A percentile compares a stretch with the other conserved stretches of the same genome.
Conservation (phyloP, 345 rosid genomes). For the Brassica incana region DNA sequence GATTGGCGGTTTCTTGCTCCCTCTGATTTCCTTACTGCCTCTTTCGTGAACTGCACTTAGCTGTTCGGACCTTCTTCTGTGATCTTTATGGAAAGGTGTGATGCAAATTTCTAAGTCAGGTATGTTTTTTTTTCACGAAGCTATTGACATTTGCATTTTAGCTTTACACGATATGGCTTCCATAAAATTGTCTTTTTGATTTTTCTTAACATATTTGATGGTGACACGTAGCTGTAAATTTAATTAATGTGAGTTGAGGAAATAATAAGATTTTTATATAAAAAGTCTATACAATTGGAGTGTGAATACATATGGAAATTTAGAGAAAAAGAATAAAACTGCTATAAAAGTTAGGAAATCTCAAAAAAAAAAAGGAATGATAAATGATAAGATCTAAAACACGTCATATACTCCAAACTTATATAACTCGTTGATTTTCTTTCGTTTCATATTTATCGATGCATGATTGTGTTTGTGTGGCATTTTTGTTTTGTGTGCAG, state of each 20-base stretch:
- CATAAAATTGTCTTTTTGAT: neutral
- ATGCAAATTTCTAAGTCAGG: constrained; percentile 64
- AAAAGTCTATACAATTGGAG: neutral
- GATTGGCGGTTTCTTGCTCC: constrained; percentile 77
- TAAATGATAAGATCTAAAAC: constrained; percentile 14
- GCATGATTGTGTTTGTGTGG: constrained; percentile 2
- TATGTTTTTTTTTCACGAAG: constrained; percentile 58
- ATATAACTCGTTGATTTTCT: constrained; percentile 36
- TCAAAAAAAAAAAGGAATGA: neutral
- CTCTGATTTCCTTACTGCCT: constrained; percentile 72
- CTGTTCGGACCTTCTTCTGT: constrained; percentile 39
- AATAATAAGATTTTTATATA: neutral
- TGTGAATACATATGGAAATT: constrained; percentile 16
- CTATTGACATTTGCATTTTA: neutral
- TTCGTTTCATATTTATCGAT: too few species aligned
- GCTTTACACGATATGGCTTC: neutral
- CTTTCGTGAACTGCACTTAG: constrained; percentile 94
- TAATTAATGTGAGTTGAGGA: neutral
- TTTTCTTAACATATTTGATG: neutral
- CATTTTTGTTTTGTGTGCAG: constrained; percentile 41
- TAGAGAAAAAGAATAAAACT: neutral
- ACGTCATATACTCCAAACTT: neutral
- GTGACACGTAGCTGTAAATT: neutral
- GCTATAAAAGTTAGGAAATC: constrained; percentile 15
- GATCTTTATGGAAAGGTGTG: constrained; percentile 52